phyloP scores from a whole-genome alignment of 129 eudicot genomes.

The Arctium minus region DNA sequence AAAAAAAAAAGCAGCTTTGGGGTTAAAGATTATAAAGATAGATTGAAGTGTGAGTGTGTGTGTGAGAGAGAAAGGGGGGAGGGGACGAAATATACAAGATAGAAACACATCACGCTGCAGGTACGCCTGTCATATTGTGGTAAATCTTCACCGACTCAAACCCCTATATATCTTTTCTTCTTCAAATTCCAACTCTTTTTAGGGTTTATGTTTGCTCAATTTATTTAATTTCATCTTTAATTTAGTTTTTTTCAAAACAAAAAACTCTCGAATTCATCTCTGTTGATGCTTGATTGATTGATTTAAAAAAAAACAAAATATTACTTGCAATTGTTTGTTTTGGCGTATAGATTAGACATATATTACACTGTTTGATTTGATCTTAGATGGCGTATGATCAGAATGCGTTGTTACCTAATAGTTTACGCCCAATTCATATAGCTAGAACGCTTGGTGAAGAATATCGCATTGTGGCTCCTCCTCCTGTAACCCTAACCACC shows the following conservation, averaged over 20 bases:
- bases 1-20: background rate
- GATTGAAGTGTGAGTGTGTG: constrained; percentile 1
- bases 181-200: background rate
- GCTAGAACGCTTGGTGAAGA: constrained; percentile 53
- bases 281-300: background rate
- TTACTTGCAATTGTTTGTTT: background rate
- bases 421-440: constrained; percentile 65
- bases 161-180: background rate
- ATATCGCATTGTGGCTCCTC: constrained; percentile 40
- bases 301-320: background rate
- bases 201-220: constrained; percentile 25
- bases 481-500: constrained; percentile 30
- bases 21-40: background rate
- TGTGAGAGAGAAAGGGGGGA: background rate
- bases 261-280: background rate
- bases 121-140: constrained; percentile 29
- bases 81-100: background rate
- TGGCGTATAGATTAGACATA: background rate
- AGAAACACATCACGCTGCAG: background rate
- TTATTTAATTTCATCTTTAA: background rate
- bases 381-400: constrained; percentile 83
- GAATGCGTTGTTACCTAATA: constrained; percentile 55
- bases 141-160: constrained; percentile 32
- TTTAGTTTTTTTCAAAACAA: background rate
- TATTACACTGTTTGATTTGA: constrained; percentile 18